phyloP scores from a whole-genome alignment of 2,329 filamentous ascomycete species.

The Akanthomyces muscarius region DNA sequence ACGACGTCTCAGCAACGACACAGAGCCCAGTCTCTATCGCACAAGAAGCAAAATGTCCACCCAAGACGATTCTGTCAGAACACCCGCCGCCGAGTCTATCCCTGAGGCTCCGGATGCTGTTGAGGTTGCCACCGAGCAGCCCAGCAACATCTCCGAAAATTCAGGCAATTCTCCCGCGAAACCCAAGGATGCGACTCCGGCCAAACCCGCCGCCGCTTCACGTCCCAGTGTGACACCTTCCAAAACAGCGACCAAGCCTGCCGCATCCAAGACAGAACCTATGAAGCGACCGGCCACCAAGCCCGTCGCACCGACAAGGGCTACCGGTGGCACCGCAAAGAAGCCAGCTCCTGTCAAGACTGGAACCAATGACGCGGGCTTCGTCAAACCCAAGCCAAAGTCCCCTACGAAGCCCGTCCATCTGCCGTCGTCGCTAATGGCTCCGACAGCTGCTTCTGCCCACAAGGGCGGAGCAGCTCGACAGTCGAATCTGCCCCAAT shows the following conservation, averaged over 20 bases:
- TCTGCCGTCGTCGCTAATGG: constrained; percentile 62
- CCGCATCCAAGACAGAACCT: constrained; percentile 25
- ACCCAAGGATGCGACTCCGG: constrained; percentile 13
- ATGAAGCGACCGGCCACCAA: constrained; percentile 27
- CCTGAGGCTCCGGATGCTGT: constrained; percentile 9
- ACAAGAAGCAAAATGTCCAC: constrained; percentile 32
- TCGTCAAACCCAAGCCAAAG: constrained; percentile 58
- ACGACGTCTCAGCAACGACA: constrained; percentile 35
- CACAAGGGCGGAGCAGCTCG: constrained; percentile 46
- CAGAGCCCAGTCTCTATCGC: constrained; percentile 33
- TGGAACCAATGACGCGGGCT: constrained; percentile 37
- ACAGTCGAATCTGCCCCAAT: constrained; percentile 33
- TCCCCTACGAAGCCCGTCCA: constrained; percentile 67
- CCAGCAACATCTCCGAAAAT: constrained; percentile 17
- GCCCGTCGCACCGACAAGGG: constrained; percentile 23
- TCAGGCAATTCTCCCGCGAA: constrained; percentile 28
- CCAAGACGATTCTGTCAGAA: constrained; percentile 24
- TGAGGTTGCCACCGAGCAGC: background rate
- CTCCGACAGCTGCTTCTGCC: constrained; percentile 65
- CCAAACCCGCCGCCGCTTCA: constrained; percentile 16
- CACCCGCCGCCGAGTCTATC: constrained; percentile 14
- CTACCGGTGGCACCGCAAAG: constrained; percentile 34
- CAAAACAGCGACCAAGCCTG: constrained; percentile 24
- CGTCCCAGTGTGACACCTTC: constrained; percentile 25
- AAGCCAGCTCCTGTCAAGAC: constrained; percentile 42